Conservation (phyloP, 2,329 filamentous ascomycete genomes). For the Claviceps purpurea region DNA sequence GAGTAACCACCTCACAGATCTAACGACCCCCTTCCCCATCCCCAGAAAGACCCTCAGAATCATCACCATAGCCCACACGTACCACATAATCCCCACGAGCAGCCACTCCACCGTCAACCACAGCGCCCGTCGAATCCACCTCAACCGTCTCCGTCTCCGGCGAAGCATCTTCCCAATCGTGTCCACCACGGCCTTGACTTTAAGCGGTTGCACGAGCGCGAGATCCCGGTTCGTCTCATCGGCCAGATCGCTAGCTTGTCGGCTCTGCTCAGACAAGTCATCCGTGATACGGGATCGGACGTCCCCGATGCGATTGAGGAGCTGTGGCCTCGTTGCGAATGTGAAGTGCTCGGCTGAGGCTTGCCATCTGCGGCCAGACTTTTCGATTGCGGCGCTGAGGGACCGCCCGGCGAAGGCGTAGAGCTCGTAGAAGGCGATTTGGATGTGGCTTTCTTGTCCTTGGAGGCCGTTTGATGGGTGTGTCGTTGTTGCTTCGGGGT, state of each 20-base stretch:
- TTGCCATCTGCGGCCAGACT: slow-evolving; percentile 42
- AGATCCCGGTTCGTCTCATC: slow-evolving; percentile 68
- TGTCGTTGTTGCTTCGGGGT: slow-evolving; percentile 16
- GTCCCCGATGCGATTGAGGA: slow-evolving; percentile 33
- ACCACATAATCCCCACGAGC: slow-evolving; percentile 84
- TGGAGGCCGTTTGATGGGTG: slow-evolving; percentile 17
- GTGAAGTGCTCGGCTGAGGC: slow-evolving; percentile 46
- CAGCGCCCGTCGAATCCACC: slow-evolving; percentile 61
- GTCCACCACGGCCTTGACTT: slow-evolving; percentile 70
- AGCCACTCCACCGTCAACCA: slow-evolving; percentile 82
- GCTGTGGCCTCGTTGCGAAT: slow-evolving; percentile 38
- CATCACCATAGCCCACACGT: slow-evolving; percentile 81
- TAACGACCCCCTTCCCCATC: slow-evolving; percentile 43
- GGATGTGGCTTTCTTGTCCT: neutral
- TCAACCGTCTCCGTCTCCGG: slow-evolving; percentile 50
- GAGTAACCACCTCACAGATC: slow-evolving; percentile 64
- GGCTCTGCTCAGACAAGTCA: slow-evolving; percentile 48
- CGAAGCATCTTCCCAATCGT: slow-evolving; percentile 64
- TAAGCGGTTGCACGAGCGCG: slow-evolving; percentile 61
- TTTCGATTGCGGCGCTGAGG: slow-evolving; percentile 32
- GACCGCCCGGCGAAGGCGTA: slow-evolving; percentile 41
- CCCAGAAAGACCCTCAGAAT: slow-evolving; percentile 54
- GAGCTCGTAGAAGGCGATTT: slow-evolving; percentile 27
- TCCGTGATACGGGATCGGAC: slow-evolving; percentile 33
- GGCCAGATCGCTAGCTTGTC: slow-evolving; percentile 60